Evolutionary conservation across 2,329 filamentous ascomycete genomes (phyloP), one percentile per base, ranked within the genome.

Genomic region (Hymenoscyphus occultus): DNA sequence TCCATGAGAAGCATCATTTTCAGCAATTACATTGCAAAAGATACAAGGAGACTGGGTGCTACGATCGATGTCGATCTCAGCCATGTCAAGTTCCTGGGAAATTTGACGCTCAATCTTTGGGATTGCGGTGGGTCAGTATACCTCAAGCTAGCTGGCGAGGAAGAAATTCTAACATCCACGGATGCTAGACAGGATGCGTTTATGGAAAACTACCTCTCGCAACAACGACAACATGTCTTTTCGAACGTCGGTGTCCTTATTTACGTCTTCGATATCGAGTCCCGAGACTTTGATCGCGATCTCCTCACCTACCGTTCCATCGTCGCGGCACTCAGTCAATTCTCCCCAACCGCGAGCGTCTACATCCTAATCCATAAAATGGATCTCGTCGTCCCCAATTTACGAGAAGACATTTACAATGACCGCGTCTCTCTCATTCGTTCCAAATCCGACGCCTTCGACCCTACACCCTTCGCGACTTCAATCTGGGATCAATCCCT

Each of bases 1-100:
- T 97, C 93, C 64, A 99, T 99, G 95, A 87, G 95, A 69, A 95
- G 91, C 75, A 98, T 99, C 75, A 97, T 99, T 77, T 99, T 99
- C 80, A 97, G 92, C 82, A 98, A 98, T 79, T 98, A 97, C 77
- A 93, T 98, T 70, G 95, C 95, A 64, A 93, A 96, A 76, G 95
- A 99, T 78, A 97, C 97, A 6, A 86, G 95, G 48, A 84, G 95
- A 65, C 82, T 99, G 64, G 95, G 95, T 71, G 95, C 95, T 1
- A 99, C 95, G 13, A 98, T 99, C 76, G 95, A 99, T 76, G 95
- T 99, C 67, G 95, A 99, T 79, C 91, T 98, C 74, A 97, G 93
- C 68, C 95, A 97, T 80, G 95, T 98, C 79, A 97, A 97, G 78
- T 99, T 99, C 80, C 91, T 99, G 80, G 95, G 95, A 62, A 98